Conservation (phyloP, 2,329 filamentous ascomycete genomes). For the Venturiaceae sp. region DNA sequence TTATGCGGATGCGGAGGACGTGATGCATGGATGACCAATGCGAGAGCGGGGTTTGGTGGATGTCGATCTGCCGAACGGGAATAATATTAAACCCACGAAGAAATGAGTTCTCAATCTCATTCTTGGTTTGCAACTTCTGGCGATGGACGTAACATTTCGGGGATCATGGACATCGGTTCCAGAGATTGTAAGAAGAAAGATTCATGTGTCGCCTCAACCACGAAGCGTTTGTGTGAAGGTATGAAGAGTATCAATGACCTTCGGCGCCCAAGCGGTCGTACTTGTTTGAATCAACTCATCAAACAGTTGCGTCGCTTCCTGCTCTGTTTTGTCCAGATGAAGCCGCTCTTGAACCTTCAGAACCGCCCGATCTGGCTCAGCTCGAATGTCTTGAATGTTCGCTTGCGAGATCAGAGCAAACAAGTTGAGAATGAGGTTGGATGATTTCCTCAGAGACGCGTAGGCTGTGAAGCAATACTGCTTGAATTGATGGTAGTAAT, state of each 20-base stretch:
- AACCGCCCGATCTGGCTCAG: constrained; percentile 89
- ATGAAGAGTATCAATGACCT: constrained; percentile 91
- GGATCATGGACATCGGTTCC: no score
- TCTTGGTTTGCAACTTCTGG: no score
- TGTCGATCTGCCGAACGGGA: background rate
- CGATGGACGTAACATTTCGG: no score
- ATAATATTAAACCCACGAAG: background rate
- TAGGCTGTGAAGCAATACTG: constrained; percentile 96
- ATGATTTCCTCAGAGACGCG: constrained; percentile 78
- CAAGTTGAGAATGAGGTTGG: constrained; percentile 84
- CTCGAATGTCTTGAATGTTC: constrained; percentile 88
- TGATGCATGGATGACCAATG: background rate
- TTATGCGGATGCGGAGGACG: no score
- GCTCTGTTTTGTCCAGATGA: constrained; percentile 81
- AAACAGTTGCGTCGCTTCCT: constrained; percentile 82
- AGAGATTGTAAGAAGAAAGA: no score
- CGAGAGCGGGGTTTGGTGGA: background rate
- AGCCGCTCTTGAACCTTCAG: constrained; percentile 93
- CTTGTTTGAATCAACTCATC: constrained; percentile 87
- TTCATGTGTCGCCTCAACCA: background rate
- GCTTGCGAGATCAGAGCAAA: constrained; percentile 97
- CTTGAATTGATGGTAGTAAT: constrained; percentile 82
- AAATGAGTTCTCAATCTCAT: no score
- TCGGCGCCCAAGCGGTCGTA: constrained; percentile 78
- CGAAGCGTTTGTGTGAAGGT: constrained; percentile 67